A percentile compares a stretch with the other conserved stretches of the same genome.
These are phyloP conservation scores for Hymenoscyphus salicellus DNA, from an alignment of 2,329 filamentous ascomycete genomes.

Conservation along the genomic window DNA sequence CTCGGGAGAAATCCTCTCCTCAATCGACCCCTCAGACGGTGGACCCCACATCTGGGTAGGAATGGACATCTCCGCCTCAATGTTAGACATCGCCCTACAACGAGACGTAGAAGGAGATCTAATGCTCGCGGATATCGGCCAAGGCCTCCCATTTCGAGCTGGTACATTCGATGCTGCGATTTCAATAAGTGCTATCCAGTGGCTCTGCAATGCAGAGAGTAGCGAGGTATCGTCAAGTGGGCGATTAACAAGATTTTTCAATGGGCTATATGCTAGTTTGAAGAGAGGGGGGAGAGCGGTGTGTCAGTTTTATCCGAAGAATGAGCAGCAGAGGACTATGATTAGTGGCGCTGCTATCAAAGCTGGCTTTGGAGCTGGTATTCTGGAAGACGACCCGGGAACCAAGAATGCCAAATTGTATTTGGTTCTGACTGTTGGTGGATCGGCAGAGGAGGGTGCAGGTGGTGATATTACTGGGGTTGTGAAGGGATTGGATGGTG, in stretches of 20 bases:
- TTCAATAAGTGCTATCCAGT: slow-evolving; percentile 94
- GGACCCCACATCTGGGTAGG: slow-evolving; percentile 95
- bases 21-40: slow-evolving; percentile 64
- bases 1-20: slow-evolving; percentile 86
- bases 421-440: slow-evolving; percentile 85
- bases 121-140: slow-evolving; percentile 91
- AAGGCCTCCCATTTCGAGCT: slow-evolving; percentile 89
- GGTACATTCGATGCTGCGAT: slow-evolving; percentile 94
- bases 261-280: slow-evolving; percentile 81
- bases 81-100: slow-evolving; percentile 93
- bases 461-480: slow-evolving; percentile 86
- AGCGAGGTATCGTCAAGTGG: slow-evolving; percentile 79
- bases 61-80: slow-evolving; percentile 91
- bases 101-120: slow-evolving; percentile 90
- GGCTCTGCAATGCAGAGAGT: slow-evolving; percentile 94
- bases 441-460: slow-evolving; percentile 46
- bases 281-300: slow-evolving; percentile 84
- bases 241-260: slow-evolving; percentile 81
- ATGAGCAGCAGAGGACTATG: slow-evolving; percentile 87
- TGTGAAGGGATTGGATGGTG: slow-evolving; percentile 82
- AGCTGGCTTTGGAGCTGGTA: slow-evolving; percentile 90
- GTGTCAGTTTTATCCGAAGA: slow-evolving; percentile 98
- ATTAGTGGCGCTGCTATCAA: slow-evolving; percentile 86
- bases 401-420: slow-evolving; percentile 98
- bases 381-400: slow-evolving; percentile 90